A percentile compares a stretch with the other conserved stretches of the same genome.
Evolutionary conservation across 345 rosid genomes (phyloP).

Genomic region (Aquilaria malaccensis): DNA sequence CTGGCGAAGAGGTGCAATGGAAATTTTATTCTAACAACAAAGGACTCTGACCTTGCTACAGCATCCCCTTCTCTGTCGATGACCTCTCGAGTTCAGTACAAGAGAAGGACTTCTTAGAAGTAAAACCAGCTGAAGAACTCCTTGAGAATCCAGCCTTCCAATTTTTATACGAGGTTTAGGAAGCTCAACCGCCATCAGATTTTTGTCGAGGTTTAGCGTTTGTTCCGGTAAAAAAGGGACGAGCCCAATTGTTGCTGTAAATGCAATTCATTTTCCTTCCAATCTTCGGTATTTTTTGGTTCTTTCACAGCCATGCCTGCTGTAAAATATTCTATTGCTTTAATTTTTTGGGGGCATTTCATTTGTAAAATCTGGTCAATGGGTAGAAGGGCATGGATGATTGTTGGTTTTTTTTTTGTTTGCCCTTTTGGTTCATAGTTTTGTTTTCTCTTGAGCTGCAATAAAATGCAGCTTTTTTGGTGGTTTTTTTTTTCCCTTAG

Average conservation of each 20-base stretch:
- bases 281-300: background rate
- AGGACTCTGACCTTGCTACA: constrained; percentile 26
- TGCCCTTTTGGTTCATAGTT: constrained; percentile 1
- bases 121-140: constrained; percentile 75
- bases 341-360: constrained; percentile 19
- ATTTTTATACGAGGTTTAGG: constrained; percentile 59
- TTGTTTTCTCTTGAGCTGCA: constrained; percentile 14
- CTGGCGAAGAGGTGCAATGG: background rate
- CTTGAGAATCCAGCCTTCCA: constrained; percentile 71
- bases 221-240: constrained; percentile 7
- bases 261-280: constrained; percentile 18
- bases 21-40: background rate
- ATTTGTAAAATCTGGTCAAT: constrained; percentile 27
- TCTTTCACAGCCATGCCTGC: constrained; percentile 11
- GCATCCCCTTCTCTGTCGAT: constrained; percentile 96
- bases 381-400: constrained; percentile 19
- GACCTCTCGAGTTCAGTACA: constrained; percentile 74
- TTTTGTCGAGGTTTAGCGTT: constrained; percentile 14
- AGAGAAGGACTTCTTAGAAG: constrained; percentile 80
- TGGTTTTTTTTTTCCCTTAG: constrained; percentile 6
- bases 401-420: constrained; percentile 8
- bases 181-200: constrained; percentile 16
- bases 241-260: constrained; percentile 16
- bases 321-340: constrained; percentile 36
- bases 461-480: constrained; percentile 8